Evolutionary conservation across 2,329 filamentous ascomycete genomes (phyloP), one percentile per base, ranked within the genome.

Genomic region (Zalaria obscura): DNA sequence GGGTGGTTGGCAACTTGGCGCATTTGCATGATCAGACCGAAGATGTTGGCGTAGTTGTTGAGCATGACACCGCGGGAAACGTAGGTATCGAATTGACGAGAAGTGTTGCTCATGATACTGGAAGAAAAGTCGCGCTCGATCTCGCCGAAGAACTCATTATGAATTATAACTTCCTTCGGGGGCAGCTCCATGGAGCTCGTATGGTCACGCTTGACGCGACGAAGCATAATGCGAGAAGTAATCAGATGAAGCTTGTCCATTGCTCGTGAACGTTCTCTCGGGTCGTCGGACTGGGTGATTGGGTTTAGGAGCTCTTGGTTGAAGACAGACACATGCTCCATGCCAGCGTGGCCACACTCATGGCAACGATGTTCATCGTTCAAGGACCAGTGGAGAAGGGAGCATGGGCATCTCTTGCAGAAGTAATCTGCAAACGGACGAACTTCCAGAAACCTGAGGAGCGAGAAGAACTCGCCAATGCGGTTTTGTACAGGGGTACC

Each of bases 21-120:
- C 89, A 98, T 96, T 61, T 94, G 88, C 86, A 96, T 96, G 56
- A 98, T 95, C 42, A 98, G 73, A 56, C 88, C 89, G 54, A 98
- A 98, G 49, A 98, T 96, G 59, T 98, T 98, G 66, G 91, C 91
- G 52, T 96, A 96, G 58, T 95, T 94, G 69, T 96, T 71, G 40
- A 98, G 73, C 62, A 98, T 77, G 18, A 96, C 89, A 66, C 87
- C 88, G 48, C 87, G 84, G 11, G 86, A 82, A 32, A 96, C 91
- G 50, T 96, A 98, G 0, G 88, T 96, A 55, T 96, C 85, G 50
- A 96, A 98, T 52, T 87, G 80, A 46, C 91, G 81, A 44, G 80
- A 76, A 5, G 84, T 82, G 56, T 84, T 93, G 10, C 79, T 85
- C 86, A 96, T 98, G 68, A 98, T 93, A 53, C 86, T 94, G 42